Percentiles rank a stretch among this genome's conserved stretches.
Evolutionary conservation across 257 asterid genomes (phyloP).

Genomic region (Nicotiana tomentosiformis): DNA sequence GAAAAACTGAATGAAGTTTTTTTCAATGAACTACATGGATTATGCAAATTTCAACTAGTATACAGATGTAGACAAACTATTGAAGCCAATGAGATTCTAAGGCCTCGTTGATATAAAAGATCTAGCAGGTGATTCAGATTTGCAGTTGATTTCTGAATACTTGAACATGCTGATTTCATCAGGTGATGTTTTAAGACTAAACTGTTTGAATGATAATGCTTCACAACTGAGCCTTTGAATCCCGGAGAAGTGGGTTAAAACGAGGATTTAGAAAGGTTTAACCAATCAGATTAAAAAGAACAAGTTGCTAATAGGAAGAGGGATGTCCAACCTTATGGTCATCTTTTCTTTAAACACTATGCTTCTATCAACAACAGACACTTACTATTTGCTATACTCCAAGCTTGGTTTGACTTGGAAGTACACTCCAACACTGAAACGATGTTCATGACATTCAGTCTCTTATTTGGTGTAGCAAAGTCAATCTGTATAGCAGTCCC

Average conservation of each 20-base stretch:
- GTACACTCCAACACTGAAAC: not conserved
- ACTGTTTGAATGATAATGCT: not conserved
- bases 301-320: not conserved
- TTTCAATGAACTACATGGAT: too few species aligned
- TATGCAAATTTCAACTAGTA: too few species aligned
- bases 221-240: too few species aligned
- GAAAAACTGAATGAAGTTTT: too few species aligned
- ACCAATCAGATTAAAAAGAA: not conserved
- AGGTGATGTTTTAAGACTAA: not conserved
- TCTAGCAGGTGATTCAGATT: too few species aligned
- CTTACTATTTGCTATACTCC: not conserved
- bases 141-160: not conserved
- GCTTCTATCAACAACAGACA: not conserved
- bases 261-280: not conserved
- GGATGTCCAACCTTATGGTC: not conserved
- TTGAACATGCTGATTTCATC: not conserved
- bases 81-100: too few species aligned
- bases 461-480: not conserved
- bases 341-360: not conserved
- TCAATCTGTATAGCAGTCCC: not conserved
- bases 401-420: not conserved
- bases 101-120: too few species aligned
- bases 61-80: too few species aligned
- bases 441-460: not conserved
- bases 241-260: too few species aligned